A percentile compares a stretch with the other conserved stretches of the same genome.
These are phyloP conservation scores for Amanita thiersii DNA, from an alignment of 768 basidiomycete species.

Conservation along the genomic window DNA sequence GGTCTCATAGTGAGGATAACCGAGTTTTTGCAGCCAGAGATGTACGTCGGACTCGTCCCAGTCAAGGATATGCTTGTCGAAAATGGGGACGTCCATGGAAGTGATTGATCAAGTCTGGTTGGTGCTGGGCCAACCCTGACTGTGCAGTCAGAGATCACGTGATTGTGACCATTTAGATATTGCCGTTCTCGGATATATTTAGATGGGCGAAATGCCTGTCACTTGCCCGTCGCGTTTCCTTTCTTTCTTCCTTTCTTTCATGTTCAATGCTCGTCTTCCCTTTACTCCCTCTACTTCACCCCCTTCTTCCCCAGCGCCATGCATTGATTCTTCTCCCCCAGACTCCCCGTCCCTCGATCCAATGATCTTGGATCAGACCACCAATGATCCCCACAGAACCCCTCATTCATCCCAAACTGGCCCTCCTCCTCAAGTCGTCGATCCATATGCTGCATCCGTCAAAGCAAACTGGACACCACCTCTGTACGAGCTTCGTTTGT, in stretches of 20 bases:
- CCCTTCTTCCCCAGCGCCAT: conserved; percentile 24
- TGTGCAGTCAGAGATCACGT: conserved; percentile 3
- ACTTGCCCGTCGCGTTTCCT: not conserved
- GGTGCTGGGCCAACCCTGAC: not conserved
- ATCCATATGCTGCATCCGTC: conserved; percentile 57
- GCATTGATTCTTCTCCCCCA: conserved; percentile 37
- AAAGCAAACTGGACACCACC: conserved; percentile 35
- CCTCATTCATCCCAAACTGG: not conserved
- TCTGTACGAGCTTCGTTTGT: conserved; percentile 30
- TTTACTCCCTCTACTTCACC: conserved; percentile 23
- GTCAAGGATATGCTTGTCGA: conserved; percentile 29
- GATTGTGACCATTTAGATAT: not conserved
- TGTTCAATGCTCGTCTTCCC: conserved; percentile 11
- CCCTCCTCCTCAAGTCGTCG: conserved; percentile 12
- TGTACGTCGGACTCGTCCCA: conserved; percentile 81
- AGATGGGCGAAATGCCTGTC: conserved; percentile 1
- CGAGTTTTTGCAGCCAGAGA: conserved; percentile 66
- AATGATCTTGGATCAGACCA: conserved; percentile 13
- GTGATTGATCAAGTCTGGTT: not conserved
- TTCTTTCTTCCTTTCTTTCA: conserved; percentile 13
- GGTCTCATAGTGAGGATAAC: conserved; percentile 78
- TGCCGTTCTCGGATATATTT: no score
- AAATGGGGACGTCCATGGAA: conserved; percentile 8
- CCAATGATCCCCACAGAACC: conserved; percentile 14
- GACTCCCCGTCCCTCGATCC: conserved; percentile 37